Evolutionary conservation across 305 asterid species (phyloP).

Genomic region (Petunia hybrid): DNA sequence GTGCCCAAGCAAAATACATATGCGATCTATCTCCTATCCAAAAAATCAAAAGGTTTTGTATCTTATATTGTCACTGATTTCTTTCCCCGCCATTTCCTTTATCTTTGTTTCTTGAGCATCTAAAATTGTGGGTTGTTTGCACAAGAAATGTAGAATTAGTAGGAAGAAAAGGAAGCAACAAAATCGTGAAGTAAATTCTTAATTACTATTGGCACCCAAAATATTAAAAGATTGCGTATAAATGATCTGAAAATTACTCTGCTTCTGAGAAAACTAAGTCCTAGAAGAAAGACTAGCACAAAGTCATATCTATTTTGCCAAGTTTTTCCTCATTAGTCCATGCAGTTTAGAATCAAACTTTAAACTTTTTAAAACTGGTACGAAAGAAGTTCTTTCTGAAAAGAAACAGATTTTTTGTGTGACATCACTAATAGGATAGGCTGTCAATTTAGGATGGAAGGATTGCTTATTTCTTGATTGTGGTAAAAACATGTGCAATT

Average conservation of each 20-base stretch:
- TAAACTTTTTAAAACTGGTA: no score
- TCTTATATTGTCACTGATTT: background rate
- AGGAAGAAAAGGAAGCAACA: background rate
- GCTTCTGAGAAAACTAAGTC: conserved; percentile 1
- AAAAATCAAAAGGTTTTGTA: conserved; percentile 14
- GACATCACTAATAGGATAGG: conserved; percentile 22
- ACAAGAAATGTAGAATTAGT: background rate
- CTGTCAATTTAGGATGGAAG: background rate
- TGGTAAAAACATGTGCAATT: conserved; percentile 23
- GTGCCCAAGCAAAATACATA: background rate
- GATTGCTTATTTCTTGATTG: background rate
- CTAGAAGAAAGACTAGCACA: conserved; percentile 1
- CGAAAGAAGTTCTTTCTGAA: conserved; percentile 8
- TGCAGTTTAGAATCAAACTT: background rate
- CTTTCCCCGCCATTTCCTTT: background rate
- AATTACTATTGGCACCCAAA: background rate
- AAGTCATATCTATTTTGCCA: background rate
- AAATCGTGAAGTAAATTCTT: background rate
- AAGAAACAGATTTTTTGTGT: conserved; percentile 9
- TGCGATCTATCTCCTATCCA: background rate
- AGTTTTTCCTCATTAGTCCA: conserved; percentile 11
- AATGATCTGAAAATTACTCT: background rate
- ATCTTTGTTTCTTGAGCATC: background rate
- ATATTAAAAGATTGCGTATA: background rate
- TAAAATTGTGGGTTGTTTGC: background rate